Evolutionary conservation across 2,329 filamentous ascomycete species (phyloP).

Genomic region (Thyridium curvatum): DNA sequence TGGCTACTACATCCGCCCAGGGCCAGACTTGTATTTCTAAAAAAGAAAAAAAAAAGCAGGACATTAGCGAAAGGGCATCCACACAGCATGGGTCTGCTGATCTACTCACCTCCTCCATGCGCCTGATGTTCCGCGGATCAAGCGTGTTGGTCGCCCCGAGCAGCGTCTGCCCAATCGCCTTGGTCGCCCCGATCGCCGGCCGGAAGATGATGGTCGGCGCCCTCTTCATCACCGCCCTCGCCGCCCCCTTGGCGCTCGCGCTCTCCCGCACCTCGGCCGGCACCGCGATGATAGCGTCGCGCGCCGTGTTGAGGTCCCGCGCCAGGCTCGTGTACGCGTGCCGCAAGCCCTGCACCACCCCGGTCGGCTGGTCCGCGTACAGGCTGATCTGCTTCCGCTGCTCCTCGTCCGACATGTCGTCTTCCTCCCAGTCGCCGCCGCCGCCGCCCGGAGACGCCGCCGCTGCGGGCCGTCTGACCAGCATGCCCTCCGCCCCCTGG

Average conservation of each 20-base stretch:
- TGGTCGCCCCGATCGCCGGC: conserved; percentile 84
- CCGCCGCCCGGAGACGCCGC: conserved; percentile 31
- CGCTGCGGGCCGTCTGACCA: conserved; percentile 33
- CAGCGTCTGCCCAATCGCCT: conserved; percentile 81
- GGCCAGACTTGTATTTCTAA: conserved; percentile 17
- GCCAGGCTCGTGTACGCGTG: conserved; percentile 79
- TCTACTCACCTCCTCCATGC: conserved; percentile 81
- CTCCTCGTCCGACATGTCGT: conserved; percentile 58
- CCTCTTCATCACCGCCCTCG: conserved; percentile 68
- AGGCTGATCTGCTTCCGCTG: conserved; percentile 76
- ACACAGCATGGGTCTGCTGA: conserved; percentile 58
- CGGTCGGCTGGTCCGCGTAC: conserved; percentile 90
- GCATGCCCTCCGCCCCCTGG: conserved; percentile 78
- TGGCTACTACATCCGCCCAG: conserved; percentile 6
- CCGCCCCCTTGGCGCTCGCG: conserved; percentile 71
- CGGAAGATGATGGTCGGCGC: conserved; percentile 91
- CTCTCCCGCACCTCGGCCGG: conserved; percentile 88
- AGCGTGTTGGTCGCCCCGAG: conserved; percentile 89
- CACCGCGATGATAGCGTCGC: conserved; percentile 90
- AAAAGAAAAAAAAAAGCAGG: not conserved
- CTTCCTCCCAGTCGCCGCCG: conserved; percentile 32
- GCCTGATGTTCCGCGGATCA: conserved; percentile 73
- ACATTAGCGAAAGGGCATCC: not conserved
- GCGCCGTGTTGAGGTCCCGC: conserved; percentile 77
- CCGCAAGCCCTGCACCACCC: conserved; percentile 77